A percentile compares a stretch with the other conserved stretches of the same genome.
Evolutionary conservation across 352 stramenopile species (phyloP).

Genomic region (Phytophthora ramorum): DNA sequence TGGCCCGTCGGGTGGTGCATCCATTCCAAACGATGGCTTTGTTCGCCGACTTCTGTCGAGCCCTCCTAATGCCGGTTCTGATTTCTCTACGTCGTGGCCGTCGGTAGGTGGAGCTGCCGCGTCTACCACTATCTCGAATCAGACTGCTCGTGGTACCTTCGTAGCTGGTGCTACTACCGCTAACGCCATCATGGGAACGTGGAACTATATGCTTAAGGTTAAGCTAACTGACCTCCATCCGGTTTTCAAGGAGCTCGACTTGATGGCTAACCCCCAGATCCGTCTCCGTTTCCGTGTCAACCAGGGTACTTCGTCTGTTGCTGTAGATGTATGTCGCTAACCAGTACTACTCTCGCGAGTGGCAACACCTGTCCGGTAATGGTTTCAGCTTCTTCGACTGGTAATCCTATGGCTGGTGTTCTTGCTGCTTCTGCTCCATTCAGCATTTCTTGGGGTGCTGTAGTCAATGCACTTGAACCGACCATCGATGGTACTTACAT

Average conservation of each 20-base stretch:
- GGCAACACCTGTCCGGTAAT: background rate
- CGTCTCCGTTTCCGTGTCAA: conserved; percentile 15
- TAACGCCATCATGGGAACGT: conserved; percentile 13
- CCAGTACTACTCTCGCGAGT: background rate
- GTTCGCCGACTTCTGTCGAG: background rate
- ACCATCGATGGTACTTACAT: conserved; percentile 17
- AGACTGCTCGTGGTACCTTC: conserved; percentile 2
- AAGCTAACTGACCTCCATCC: conserved; percentile 8
- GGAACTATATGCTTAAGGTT: conserved; percentile 11
- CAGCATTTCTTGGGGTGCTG: no score
- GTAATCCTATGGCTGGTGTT: conserved; percentile 4
- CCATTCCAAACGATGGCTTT: background rate
- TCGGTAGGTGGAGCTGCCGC: background rate
- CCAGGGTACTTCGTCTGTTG: conserved; percentile 7
- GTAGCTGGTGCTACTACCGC: background rate
- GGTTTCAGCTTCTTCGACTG: background rate
- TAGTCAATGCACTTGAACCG: conserved; percentile 9
- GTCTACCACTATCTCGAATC: background rate
- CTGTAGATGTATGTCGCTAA: conserved; percentile 6
- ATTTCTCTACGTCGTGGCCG: background rate
- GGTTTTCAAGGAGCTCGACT: conserved; percentile 9
- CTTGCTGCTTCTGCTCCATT: no score
- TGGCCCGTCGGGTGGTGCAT: background rate
- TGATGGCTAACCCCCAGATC: conserved; percentile 15
- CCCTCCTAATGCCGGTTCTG: conserved; percentile 1